Evolutionary conservation across 257 asterid genomes (phyloP).

Genomic region (Marsdenia floribunda): DNA sequence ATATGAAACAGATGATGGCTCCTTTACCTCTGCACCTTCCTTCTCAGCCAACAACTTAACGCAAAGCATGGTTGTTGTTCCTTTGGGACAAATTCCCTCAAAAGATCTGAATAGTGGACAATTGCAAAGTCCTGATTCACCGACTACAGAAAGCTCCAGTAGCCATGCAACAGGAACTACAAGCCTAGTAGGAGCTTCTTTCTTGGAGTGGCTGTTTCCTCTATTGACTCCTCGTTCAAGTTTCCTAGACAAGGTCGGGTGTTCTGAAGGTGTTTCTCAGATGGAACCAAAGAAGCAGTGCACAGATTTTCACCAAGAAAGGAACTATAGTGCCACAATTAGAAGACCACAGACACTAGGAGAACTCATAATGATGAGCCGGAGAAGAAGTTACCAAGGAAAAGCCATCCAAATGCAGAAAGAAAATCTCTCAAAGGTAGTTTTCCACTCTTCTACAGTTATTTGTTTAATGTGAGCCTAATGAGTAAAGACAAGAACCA

Average conservation of each 20-base stretch:
- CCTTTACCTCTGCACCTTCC: slow-evolving; percentile 50
- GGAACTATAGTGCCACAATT: slow-evolving; percentile 31
- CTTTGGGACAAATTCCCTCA: slow-evolving; percentile 26
- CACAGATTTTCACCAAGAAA: slow-evolving; percentile 26
- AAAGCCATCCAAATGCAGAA: slow-evolving; percentile 42
- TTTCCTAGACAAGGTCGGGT: slow-evolving; percentile 21
- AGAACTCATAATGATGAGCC: slow-evolving; percentile 89
- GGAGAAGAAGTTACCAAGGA: slow-evolving; percentile 69
- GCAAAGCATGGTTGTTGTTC: slow-evolving; percentile 36
- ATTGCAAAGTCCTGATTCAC: slow-evolving; percentile 41
- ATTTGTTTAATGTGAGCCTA: not conserved
- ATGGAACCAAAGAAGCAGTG: slow-evolving; percentile 15
- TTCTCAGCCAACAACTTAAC: slow-evolving; percentile 47
- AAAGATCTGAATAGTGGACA: slow-evolving; percentile 14
- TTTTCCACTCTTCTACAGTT: not conserved
- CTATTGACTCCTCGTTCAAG: slow-evolving; percentile 37
- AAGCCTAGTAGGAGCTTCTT: slow-evolving; percentile 57
- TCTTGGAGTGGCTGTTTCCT: slow-evolving; percentile 89
- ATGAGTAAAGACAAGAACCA: not conserved
- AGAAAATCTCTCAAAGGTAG: slow-evolving; percentile 51
- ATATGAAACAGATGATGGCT: slow-evolving; percentile 33
- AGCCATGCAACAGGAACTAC: slow-evolving; percentile 55
- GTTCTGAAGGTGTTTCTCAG: slow-evolving; percentile 21
- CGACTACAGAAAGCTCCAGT: slow-evolving; percentile 41
- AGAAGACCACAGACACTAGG: slow-evolving; percentile 71